These are phyloP conservation scores for Russula griseocarnosa DNA, from an alignment of 768 basidiomycete genomes.

Conservation along the genomic window DNA sequence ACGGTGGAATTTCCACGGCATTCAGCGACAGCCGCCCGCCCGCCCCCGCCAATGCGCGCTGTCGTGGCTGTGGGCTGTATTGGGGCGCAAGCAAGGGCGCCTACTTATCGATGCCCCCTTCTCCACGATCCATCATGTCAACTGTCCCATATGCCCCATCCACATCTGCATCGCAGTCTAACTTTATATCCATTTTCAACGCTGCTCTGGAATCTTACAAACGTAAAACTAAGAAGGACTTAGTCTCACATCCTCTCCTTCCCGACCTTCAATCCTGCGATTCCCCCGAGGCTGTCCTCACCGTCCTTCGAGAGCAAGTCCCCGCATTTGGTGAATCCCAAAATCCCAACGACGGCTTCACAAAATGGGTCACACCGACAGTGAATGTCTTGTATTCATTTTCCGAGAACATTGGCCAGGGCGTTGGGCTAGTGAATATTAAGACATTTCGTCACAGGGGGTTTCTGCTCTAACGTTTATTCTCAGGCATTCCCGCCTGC, in stretches of 20 bases:
- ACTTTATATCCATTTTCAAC: not conserved
- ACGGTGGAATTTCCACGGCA: too few species aligned
- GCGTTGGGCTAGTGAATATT: not conserved
- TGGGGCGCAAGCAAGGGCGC: not conserved
- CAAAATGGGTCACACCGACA: not conserved
- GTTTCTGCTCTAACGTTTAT: not conserved
- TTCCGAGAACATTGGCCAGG: not conserved
- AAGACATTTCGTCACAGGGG: not conserved
- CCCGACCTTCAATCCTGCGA: not conserved
- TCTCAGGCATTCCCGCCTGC: not conserved
- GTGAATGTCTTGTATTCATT: not conserved
- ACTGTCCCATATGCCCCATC: not conserved
- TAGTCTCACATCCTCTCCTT: not conserved
- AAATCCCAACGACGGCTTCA: not conserved
- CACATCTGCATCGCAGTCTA: not conserved
- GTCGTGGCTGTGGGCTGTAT: not conserved
- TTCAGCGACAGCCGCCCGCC: too few species aligned
- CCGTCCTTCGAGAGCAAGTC: not conserved
- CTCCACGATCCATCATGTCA: not conserved
- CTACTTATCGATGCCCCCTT: not conserved
- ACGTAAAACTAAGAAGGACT: not conserved
- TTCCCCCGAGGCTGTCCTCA: not conserved
- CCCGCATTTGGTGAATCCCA: not conserved
- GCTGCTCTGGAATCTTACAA: not conserved
- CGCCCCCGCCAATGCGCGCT: not conserved